Percentiles rank a stretch among this genome's conserved stretches.
Conservation (phyloP, 495 filamentous ascomycete species). For the Trichoderma parareesei region DNA sequence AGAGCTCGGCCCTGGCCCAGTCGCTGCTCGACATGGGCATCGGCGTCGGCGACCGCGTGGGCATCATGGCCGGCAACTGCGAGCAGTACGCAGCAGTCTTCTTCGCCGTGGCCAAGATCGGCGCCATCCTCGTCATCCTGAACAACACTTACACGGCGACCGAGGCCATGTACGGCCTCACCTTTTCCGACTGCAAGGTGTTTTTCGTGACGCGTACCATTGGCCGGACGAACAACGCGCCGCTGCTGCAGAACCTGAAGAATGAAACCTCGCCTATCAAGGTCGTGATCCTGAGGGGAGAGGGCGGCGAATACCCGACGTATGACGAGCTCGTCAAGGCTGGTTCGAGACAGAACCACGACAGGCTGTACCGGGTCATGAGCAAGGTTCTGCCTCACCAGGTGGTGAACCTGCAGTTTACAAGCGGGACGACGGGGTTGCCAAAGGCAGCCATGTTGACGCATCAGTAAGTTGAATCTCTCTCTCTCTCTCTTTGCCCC, state of each 20-base stretch:
- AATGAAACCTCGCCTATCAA: slow-evolving; percentile 30
- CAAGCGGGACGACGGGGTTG: slow-evolving; percentile 60
- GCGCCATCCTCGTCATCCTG: slow-evolving; percentile 58
- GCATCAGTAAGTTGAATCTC: slow-evolving; percentile 44
- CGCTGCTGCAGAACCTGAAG: slow-evolving; percentile 44
- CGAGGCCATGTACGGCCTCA: slow-evolving; percentile 55
- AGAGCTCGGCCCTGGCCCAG: slow-evolving; percentile 49
- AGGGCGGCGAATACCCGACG: slow-evolving; percentile 39
- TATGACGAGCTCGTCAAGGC: slow-evolving; percentile 44
- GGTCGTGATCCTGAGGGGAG: slow-evolving; percentile 48
- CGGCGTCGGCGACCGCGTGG: slow-evolving; percentile 54
- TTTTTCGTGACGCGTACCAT: slow-evolving; percentile 58
- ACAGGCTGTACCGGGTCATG: slow-evolving; percentile 26
- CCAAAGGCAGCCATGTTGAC: slow-evolving; percentile 72
- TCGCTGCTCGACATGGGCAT: slow-evolving; percentile 53
- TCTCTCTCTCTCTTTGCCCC: neutral
- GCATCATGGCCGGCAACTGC: slow-evolving; percentile 65
- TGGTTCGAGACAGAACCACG: slow-evolving; percentile 32
- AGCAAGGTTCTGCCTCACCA: slow-evolving; percentile 47
- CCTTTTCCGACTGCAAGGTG: slow-evolving; percentile 53
- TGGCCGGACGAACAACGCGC: slow-evolving; percentile 45
- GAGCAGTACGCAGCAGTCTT: slow-evolving; percentile 62
- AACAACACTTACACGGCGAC: slow-evolving; percentile 65
- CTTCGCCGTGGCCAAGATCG: slow-evolving; percentile 59
- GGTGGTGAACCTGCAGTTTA: slow-evolving; percentile 65